These are phyloP conservation scores for Calocybe indica DNA, from an alignment of 768 basidiomycete genomes.

Conservation along the genomic window DNA sequence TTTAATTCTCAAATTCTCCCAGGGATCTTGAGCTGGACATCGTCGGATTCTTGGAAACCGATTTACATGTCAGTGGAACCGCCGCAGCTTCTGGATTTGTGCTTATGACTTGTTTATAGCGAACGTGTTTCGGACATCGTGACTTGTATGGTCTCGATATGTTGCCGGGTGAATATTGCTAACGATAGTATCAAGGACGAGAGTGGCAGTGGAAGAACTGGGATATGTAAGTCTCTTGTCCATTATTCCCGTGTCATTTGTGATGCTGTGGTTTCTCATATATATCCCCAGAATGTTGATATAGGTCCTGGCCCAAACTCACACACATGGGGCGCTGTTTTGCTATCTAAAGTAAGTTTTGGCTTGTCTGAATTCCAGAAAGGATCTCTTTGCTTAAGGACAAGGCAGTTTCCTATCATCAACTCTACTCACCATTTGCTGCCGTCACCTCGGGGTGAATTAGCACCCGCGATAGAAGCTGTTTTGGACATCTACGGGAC, in stretches of 20 bases:
- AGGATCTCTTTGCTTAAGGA: neutral
- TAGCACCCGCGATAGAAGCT: constrained; percentile 88
- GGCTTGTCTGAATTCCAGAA: too few species aligned
- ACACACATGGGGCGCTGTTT: constrained; percentile 85
- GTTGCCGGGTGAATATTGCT: neutral
- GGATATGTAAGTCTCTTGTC: constrained; percentile 59
- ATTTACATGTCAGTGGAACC: constrained; percentile 59
- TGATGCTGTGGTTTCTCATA: neutral
- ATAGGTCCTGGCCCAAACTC: constrained; percentile 83
- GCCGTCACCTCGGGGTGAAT: constrained; percentile 80
- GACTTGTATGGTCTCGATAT: constrained; percentile 50
- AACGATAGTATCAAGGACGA: constrained; percentile 44
- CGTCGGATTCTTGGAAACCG: constrained; percentile 81
- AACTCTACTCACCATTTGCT: constrained; percentile 81
- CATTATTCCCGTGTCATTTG: neutral
- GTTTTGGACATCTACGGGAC: constrained; percentile 76
- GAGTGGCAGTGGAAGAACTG: constrained; percentile 68
- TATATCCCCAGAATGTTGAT: constrained; percentile 63
- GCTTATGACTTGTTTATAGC: constrained; percentile 13
- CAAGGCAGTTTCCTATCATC: constrained; percentile 74
- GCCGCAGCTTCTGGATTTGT: neutral
- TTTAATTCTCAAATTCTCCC: neutral
- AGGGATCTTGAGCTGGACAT: constrained; percentile 85
- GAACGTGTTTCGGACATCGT: constrained; percentile 67
- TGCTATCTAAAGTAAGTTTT: constrained; percentile 64